Evolutionary conservation across 1,284 basidiomycete species (phyloP), one percentile per base, ranked within the genome.

Genomic region (Lentinus polychrous): DNA sequence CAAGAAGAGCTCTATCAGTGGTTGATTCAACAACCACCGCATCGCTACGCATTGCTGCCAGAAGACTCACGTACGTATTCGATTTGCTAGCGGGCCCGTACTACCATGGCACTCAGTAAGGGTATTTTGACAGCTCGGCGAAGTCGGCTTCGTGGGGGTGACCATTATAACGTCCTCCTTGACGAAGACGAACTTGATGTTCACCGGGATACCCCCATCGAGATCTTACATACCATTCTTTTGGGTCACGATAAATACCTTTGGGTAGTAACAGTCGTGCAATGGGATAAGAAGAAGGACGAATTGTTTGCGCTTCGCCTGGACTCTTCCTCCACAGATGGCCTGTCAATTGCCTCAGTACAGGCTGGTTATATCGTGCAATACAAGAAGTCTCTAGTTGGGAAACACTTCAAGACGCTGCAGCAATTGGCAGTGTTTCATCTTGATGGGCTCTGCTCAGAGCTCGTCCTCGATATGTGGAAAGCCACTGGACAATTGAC

Each of bases 351-450:
- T 20, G 55, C 59, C 12, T 45, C 61, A 3, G 52, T 68, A 7
- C 59, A 55, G 6, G 60, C 61, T 3, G 24, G 45, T 2, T 71
- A 68, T 50, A 64, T 73, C 14, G 56, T 67, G 34, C 65, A 72
- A 43, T 70, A 72, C 50, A 55, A 55, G 5, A 68, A 68, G 31
- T 61, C 58, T 8, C 56, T 75, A 0, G 66, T 73, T 43, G 70
- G 72, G 8, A 63, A 63, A 27, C 70, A 74, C 23, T 68, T 74
- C 50, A 72, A 72, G 51, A 58, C 55, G 0, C 47, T 75, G 5
- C 56, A 57, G 17, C 72, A 57, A 43, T 35, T 50, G 5, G 38
- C 27, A 15, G 49, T 44, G 2, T 50, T 50, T 24, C 49, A 50
- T 31, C 36, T 50, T 14, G 45, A 38, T 10, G 34, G 17, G 11